phyloP scores from a whole-genome alignment of 2,329 filamentous ascomycete species.

The Paecilomyces sp. region DNA sequence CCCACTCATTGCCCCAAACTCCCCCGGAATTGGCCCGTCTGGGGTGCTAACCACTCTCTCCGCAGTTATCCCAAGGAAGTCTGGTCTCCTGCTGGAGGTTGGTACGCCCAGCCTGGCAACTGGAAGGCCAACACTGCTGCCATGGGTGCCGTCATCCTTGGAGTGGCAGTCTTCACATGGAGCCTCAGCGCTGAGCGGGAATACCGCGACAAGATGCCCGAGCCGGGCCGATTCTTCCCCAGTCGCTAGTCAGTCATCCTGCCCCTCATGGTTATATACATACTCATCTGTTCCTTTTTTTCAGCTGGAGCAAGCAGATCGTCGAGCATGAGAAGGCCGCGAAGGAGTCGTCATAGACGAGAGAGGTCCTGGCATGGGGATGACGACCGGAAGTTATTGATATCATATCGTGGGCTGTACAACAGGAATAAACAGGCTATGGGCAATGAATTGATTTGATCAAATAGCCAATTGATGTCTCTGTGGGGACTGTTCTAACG shows the following conservation, averaged over 20 bases:
- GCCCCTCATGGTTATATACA: slow-evolving; percentile 6
- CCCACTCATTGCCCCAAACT: slow-evolving; percentile 45
- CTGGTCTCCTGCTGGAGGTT: slow-evolving; percentile 97
- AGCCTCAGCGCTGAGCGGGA: slow-evolving; percentile 69
- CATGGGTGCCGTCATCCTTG: slow-evolving; percentile 60
- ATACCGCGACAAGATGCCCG: slow-evolving; percentile 66
- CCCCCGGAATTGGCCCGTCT: not conserved
- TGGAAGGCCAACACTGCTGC: slow-evolving; percentile 89
- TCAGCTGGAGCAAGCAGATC: slow-evolving; percentile 66
- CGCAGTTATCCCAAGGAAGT: slow-evolving; percentile 93
- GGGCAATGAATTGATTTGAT: slow-evolving; percentile 25
- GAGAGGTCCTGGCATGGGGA: slow-evolving; percentile 10
- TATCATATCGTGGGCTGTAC: slow-evolving; percentile 30
- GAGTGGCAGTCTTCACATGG: slow-evolving; percentile 62
- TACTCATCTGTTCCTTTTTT: slow-evolving; percentile 8
- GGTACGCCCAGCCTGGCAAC: slow-evolving; percentile 91
- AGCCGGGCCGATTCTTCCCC: slow-evolving; percentile 70
- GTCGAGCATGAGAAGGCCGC: slow-evolving; percentile 58
- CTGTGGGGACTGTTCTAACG: slow-evolving; percentile 30
- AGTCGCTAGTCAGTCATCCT: slow-evolving; percentile 65
- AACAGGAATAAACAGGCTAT: slow-evolving; percentile 30
- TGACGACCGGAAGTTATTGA: slow-evolving; percentile 18
- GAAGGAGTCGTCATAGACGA: slow-evolving; percentile 27
- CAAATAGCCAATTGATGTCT: slow-evolving; percentile 23
- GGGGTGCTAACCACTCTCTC: slow-evolving; percentile 15